Percentiles rank a stretch among this genome's conserved stretches.
phyloP scores from a whole-genome alignment of 1,139 yeast genomes.

The Candida buenavistaensis region DNA sequence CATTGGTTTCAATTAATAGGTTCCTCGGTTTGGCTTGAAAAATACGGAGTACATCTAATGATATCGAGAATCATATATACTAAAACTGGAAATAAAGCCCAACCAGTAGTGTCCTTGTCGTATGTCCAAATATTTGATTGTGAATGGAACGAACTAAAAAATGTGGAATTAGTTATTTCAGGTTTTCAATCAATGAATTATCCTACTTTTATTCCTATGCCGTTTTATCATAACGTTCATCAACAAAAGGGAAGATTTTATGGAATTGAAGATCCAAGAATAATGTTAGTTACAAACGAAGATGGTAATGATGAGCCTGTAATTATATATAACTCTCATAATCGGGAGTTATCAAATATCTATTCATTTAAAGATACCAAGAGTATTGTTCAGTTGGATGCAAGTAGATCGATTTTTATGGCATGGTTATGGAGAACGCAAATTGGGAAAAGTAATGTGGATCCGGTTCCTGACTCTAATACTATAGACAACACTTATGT shows the following conservation, averaged over 20 bases:
- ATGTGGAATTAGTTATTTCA: conserved; percentile 20
- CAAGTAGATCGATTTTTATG: conserved; percentile 25
- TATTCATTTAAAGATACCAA: conserved; percentile 4
- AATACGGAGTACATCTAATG: conserved; percentile 34
- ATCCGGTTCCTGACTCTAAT: conserved; percentile 18
- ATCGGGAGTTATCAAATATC: conserved; percentile 21
- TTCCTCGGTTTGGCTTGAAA: conserved; percentile 32
- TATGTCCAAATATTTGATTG: conserved; percentile 21
- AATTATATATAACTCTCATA: conserved; percentile 33
- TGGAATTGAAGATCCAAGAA: conserved; percentile 46
- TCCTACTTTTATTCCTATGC: conserved; percentile 35
- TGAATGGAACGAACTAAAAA: conserved; percentile 26
- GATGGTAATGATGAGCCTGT: conserved; percentile 40
- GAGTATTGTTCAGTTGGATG: conserved; percentile 13
- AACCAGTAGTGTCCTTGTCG: conserved; percentile 24
- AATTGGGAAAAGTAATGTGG: conserved; percentile 27
- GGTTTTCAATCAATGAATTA: conserved; percentile 18
- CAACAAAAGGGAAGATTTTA: conserved; percentile 23
- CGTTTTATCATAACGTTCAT: conserved; percentile 30
- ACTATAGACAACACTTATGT: conserved; percentile 21
- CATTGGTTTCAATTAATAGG: conserved; percentile 35
- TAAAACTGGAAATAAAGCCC: conserved; percentile 20
- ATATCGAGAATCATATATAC: conserved; percentile 29
- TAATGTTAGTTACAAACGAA: conserved; percentile 29
- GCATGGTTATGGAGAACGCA: conserved; percentile 34